A percentile compares a stretch with the other conserved stretches of the same genome.
These are phyloP conservation scores for Pseudoneurospora amorphoporcata DNA, from an alignment of 495 filamentous ascomycete genomes.

Conservation along the genomic window DNA sequence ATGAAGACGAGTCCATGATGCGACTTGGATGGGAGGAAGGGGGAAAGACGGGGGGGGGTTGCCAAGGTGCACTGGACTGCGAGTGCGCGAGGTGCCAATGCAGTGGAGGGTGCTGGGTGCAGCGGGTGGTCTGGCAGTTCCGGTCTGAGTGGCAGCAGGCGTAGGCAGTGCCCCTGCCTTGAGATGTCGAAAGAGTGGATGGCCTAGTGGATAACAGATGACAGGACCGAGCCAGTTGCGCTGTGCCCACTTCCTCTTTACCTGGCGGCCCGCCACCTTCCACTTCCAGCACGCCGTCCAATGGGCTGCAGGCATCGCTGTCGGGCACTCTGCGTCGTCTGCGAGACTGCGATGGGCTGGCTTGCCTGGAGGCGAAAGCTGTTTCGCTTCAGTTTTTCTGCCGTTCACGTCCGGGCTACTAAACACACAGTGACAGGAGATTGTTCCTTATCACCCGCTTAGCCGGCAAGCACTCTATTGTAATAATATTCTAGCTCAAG, in stretches of 20 bases:
- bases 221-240: background rate
- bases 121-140: background rate
- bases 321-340: background rate
- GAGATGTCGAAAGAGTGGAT: conserved; percentile 3
- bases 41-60: conserved; percentile 2
- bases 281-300: background rate
- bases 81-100: conserved; percentile 1
- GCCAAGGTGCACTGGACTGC: background rate
- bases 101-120: background rate
- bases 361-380: background rate
- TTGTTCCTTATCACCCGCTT: background rate
- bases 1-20: conserved; percentile 23
- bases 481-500: background rate
- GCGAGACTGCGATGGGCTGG: background rate
- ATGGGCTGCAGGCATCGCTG: background rate
- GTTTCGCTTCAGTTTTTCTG: background rate
- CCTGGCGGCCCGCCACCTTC: background rate
- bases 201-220: conserved; percentile 1
- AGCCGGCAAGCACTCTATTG: background rate
- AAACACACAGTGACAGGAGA: background rate
- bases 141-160: background rate
- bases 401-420: background rate
- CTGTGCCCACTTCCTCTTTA: background rate
- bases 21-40: conserved; percentile 2
- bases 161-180: background rate